Evolutionary conservation across 2,329 filamentous ascomycete genomes (phyloP), one percentile per base, ranked within the genome.

Genomic region (Monilinia vaccinii-corymbosi): DNA sequence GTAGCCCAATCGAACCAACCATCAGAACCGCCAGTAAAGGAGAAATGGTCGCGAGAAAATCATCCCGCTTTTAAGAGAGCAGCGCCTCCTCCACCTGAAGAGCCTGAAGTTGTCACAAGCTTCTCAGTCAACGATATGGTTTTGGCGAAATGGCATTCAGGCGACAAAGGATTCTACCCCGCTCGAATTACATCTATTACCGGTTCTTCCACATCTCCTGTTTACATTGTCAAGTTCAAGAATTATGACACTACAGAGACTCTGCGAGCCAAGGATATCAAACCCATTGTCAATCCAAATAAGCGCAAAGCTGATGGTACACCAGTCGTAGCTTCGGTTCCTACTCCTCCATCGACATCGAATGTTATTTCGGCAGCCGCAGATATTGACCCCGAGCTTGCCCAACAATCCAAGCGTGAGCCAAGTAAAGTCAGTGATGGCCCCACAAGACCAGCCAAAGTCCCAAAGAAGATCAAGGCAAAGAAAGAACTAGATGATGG

Each of bases 171-270:
- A 28, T 97, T 92, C 76, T 97, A 97, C 76, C 87, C 91, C 49
- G 94, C 92, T 46, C 87, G 90, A 69, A 96, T 99, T 73, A 93
- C 91, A 56, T 92, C 89, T 56, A 92, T 97, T 68, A 97, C 93
- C 25, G 94, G 94, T 61, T 96, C 91, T 10, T 86, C 87, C n/a
- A 88, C 85, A 47, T 89, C 90, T 56, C 93, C 92, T 40, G 89
- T 97, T 64, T 99, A 97, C 73, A 88, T 90, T 51, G 92, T 99
- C 73, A 94, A 89, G 68, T 99, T 97, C 79, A 93, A 95, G 76
- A 89, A 85, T 69, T 97, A 97, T 76, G 84, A 87, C 64, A 91
- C 82, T 25, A 90, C 87, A 49, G 91, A 96, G 74, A 94, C 89
- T 38, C 76, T 96, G 62, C 83, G 86, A 62, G 84, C 88, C 63